Percentiles rank a stretch among this genome's conserved stretches.
Conservation (phyloP, 805 yeast genomes). For the Komagataella phaffii region DNA sequence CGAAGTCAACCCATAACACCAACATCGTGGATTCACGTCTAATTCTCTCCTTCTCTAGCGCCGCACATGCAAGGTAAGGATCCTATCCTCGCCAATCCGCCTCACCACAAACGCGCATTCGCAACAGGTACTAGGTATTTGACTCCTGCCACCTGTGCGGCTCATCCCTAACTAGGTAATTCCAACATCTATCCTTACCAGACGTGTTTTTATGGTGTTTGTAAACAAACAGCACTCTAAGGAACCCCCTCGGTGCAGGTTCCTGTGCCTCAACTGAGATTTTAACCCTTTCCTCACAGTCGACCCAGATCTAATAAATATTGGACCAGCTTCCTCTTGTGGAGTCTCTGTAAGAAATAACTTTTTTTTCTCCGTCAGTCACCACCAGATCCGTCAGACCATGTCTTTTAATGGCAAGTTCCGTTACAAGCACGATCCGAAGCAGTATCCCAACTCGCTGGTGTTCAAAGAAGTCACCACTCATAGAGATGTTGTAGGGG, state of each 20-base stretch:
- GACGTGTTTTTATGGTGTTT: neutral
- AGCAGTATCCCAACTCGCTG: slow-evolving; percentile 34
- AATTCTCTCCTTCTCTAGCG: neutral
- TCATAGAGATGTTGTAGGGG: slow-evolving; percentile 32
- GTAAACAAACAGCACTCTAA: neutral
- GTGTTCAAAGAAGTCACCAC: slow-evolving; percentile 33
- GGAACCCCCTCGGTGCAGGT: neutral
- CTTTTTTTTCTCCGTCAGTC: neutral
- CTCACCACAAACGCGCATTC: neutral
- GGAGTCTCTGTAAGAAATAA: neutral
- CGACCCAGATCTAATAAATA: neutral
- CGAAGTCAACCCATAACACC: neutral
- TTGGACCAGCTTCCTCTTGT: neutral
- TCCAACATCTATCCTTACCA: neutral
- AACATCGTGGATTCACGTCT: neutral
- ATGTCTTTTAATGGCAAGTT: slow-evolving; percentile 2
- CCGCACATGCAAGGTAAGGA: neutral
- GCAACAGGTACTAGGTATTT: neutral
- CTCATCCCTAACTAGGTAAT: neutral
- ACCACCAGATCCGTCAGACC: neutral
- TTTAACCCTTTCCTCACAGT: neutral
- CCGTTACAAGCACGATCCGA: slow-evolving; percentile 18
- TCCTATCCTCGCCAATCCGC: neutral
- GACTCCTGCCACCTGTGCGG: neutral
- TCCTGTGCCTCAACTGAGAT: neutral